These are phyloP conservation scores for Rubia peregrina DNA, from an alignment of 305 asterid genomes.

Conservation along the genomic window DNA sequence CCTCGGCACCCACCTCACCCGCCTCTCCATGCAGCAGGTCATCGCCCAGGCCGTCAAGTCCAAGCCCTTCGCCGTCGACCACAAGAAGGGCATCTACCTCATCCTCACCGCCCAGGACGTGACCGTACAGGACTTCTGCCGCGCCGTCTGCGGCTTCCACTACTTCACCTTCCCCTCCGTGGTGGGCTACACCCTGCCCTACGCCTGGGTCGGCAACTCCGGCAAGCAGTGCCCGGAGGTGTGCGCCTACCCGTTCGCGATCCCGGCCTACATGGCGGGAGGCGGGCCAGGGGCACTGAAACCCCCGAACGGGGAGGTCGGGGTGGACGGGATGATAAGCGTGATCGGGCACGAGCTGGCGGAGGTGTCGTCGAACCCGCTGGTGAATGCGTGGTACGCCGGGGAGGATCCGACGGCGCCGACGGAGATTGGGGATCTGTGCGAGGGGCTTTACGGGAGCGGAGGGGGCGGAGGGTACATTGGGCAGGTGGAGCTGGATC, in stretches of 20 bases:
- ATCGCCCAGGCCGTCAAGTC: slow-evolving; percentile 60
- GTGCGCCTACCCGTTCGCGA: slow-evolving; percentile 70
- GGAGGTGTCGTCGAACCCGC: slow-evolving; percentile 59
- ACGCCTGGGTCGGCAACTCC: slow-evolving; percentile 79
- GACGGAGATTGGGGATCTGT: slow-evolving; percentile 61
- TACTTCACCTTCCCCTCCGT: slow-evolving; percentile 78
- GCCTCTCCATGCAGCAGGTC: slow-evolving; percentile 59
- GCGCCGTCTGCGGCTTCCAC: slow-evolving; percentile 91
- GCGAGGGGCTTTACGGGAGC: slow-evolving; percentile 65
- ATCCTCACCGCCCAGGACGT: slow-evolving; percentile 70
- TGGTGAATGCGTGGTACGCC: slow-evolving; percentile 71
- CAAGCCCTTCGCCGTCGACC: slow-evolving; percentile 65
- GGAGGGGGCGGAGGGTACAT: slow-evolving; percentile 69
- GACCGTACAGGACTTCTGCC: slow-evolving; percentile 76
- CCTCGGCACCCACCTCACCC: slow-evolving; percentile 50
- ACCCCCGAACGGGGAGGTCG: slow-evolving; percentile 55
- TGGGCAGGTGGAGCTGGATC: slow-evolving; percentile 50
- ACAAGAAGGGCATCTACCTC: slow-evolving; percentile 68
- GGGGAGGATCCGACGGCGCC: slow-evolving; percentile 64
- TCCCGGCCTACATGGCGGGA: slow-evolving; percentile 51
- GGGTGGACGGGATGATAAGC: slow-evolving; percentile 67
- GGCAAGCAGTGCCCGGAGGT: slow-evolving; percentile 54
- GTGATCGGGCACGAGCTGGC: slow-evolving; percentile 71
- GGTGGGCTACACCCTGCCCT: slow-evolving; percentile 64
- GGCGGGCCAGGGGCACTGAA: slow-evolving; percentile 30